Conservation (phyloP, 2,329 filamentous ascomycete genomes). For the Aspergillus clavatus region DNA sequence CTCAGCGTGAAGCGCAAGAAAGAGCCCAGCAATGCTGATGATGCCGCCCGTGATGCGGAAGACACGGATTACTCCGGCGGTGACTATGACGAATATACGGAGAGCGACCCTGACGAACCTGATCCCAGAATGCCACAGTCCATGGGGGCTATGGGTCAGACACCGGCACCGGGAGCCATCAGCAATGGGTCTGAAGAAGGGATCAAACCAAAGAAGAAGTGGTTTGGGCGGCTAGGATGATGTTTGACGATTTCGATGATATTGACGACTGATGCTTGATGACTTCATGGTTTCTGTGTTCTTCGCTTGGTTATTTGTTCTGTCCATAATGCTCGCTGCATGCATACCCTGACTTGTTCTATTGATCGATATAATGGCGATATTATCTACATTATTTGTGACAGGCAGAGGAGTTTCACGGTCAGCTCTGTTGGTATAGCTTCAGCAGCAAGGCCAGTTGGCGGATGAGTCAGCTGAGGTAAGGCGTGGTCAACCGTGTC, state of each 20-base stretch:
- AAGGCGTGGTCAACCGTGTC: no score
- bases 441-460: no score
- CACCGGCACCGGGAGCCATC: constrained; percentile 8
- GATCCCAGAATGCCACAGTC: background rate
- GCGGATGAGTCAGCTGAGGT: no score
- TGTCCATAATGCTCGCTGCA: no score
- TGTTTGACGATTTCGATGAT: constrained; percentile 3
- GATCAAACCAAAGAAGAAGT: constrained; percentile 28
- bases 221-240: constrained; percentile 24
- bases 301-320: no score
- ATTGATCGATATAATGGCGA: no score
- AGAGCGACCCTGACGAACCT: constrained; percentile 17
- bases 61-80: constrained; percentile 23
- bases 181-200: constrained; percentile 7
- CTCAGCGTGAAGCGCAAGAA: constrained; percentile 28
- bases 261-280: constrained; percentile 6
- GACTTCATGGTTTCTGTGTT: background rate
- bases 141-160: constrained; percentile 13
- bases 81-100: constrained; percentile 21
- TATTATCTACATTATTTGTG: no score
- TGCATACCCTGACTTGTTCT: no score
- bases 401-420: no score
- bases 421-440: no score
- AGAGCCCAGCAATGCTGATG: constrained; percentile 12
- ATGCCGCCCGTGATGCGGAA: constrained; percentile 9